Evolutionary conservation across 345 rosid genomes (phyloP).

Genomic region (Excoecaria agallocha): DNA sequence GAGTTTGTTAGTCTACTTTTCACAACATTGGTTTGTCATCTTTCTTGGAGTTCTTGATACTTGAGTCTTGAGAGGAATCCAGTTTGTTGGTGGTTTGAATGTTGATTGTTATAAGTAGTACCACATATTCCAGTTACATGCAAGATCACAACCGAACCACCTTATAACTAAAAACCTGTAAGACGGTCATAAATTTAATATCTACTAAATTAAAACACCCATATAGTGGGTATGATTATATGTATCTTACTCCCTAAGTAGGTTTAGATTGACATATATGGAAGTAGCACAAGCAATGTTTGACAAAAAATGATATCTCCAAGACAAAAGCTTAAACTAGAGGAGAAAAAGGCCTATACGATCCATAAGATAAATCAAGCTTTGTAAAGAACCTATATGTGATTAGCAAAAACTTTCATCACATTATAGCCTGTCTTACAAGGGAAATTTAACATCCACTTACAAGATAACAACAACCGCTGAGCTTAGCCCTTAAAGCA

Average conservation of each 20-base stretch:
- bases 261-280: not conserved
- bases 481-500: not conserved
- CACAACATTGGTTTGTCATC: not conserved
- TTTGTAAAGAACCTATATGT: not conserved
- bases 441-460: not conserved
- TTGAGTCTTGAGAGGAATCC: not conserved
- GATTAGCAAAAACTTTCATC: not conserved
- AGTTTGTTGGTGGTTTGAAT: not conserved
- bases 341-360: not conserved
- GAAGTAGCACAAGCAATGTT: not conserved
- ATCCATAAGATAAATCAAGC: not conserved
- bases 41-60: not conserved
- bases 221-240: not conserved
- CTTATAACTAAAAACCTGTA: too few relatives aligned
- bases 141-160: too few relatives aligned
- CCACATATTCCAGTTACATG: not conserved
- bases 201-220: not conserved
- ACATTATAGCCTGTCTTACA: not conserved
- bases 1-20: not conserved
- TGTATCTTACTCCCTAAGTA: not conserved
- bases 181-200: too few relatives aligned
- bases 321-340: not conserved
- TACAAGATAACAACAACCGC: not conserved
- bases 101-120: not conserved
- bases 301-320: not conserved